A percentile compares a stretch with the other conserved stretches of the same genome.
These are phyloP conservation scores for Penicillium roqueforti DNA, from an alignment of 495 filamentous ascomycete genomes.

Conservation along the genomic window DNA sequence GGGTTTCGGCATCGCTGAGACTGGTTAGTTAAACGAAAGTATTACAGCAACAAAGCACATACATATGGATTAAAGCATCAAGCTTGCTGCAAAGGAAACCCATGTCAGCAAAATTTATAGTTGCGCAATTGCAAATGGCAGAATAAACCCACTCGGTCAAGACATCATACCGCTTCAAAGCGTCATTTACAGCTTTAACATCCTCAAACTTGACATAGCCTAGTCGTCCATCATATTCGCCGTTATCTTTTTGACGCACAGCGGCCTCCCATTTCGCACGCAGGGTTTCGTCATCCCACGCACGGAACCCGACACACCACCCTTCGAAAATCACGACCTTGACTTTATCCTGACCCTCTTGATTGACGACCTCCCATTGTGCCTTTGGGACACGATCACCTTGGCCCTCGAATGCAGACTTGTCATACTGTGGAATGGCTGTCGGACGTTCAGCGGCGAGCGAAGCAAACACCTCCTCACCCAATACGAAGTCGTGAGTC, in stretches of 20 bases:
- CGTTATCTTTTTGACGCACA: constrained; percentile 40
- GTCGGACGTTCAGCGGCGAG: constrained; percentile 50
- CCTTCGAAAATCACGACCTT: constrained; percentile 79
- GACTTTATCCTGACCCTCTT: constrained; percentile 45
- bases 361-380: constrained; percentile 62
- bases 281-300: constrained; percentile 53
- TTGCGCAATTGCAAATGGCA: not conserved
- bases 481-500: constrained; percentile 78
- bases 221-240: constrained; percentile 42
- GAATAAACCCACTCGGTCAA: constrained; percentile 55
- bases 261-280: constrained; percentile 54
- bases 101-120: constrained; percentile 11
- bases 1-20: constrained; percentile 69
- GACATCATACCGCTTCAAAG: constrained; percentile 63
- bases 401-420: constrained; percentile 68
- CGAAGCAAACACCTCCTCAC: constrained; percentile 55
- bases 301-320: constrained; percentile 85
- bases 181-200: constrained; percentile 67
- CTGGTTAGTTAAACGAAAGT: constrained; percentile 1
- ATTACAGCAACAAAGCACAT: constrained; percentile 17
- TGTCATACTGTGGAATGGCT: constrained; percentile 78
- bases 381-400: constrained; percentile 67
- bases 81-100: constrained; percentile 45
- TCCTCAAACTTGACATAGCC: constrained; percentile 62
- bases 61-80: constrained; percentile 83